Percentiles rank a stretch among this genome's conserved stretches.
These are phyloP conservation scores for Cyberlindnera xishuangbannaensis DNA, from an alignment of 805 yeast species.

Conservation along the genomic window DNA sequence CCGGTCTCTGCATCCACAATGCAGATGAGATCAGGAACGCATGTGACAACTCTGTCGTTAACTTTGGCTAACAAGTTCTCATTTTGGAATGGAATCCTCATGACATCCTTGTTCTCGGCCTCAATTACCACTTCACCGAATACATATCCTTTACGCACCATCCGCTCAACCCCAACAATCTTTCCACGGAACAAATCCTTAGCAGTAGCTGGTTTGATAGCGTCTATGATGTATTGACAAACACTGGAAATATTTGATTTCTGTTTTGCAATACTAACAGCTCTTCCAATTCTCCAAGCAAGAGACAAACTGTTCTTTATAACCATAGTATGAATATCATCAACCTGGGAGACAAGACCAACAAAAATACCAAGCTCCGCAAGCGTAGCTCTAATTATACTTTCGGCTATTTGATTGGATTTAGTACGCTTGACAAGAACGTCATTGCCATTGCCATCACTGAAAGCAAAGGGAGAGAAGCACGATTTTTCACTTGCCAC, in stretches of 20 bases:
- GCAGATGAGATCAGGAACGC: conserved; percentile 43
- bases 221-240: conserved; percentile 31
- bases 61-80: conserved; percentile 37
- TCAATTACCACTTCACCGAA: conserved; percentile 40
- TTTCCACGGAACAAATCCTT: conserved; percentile 35
- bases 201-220: conserved; percentile 29
- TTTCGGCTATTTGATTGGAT: conserved; percentile 31
- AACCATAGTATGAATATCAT: conserved; percentile 27
- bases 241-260: conserved; percentile 31
- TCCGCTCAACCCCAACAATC: conserved; percentile 37
- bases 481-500: conserved; percentile 19
- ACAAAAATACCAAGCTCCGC: conserved; percentile 39
- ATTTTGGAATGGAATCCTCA: conserved; percentile 43
- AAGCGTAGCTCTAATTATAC: conserved; percentile 34
- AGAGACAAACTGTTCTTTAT: conserved; percentile 33
- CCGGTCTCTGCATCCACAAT: conserved; percentile 39
- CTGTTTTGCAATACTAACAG: conserved; percentile 34
- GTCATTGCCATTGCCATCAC: conserved; percentile 41
- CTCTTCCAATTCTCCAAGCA: conserved; percentile 45
- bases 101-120: conserved; percentile 8
- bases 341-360: conserved; percentile 31
- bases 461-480: conserved; percentile 27
- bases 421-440: conserved; percentile 30
- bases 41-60: conserved; percentile 28
- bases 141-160: conserved; percentile 36